phyloP scores from a whole-genome alignment of 2,329 filamentous ascomycete species.

The Aspergillus unguis region DNA sequence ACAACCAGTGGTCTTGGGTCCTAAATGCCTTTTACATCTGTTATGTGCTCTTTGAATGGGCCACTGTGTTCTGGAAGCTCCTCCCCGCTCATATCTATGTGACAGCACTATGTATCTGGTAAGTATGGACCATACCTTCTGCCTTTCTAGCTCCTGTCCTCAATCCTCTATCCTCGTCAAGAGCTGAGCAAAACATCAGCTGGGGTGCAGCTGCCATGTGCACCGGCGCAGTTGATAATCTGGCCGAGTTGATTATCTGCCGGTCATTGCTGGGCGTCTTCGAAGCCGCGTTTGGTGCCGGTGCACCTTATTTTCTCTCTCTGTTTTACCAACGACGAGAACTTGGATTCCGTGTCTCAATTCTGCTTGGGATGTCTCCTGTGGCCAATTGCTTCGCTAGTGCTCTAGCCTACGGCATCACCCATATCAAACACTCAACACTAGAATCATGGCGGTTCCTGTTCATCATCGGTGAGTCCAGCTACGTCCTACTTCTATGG shows the following conservation, averaged over 20 bases:
- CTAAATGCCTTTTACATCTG: constrained; percentile 26
- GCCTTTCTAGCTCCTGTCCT: too few relatives aligned
- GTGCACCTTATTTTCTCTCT: constrained; percentile 36
- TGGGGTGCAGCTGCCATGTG: constrained; percentile 28
- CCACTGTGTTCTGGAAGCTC: constrained; percentile 25
- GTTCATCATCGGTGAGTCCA: constrained; percentile 43
- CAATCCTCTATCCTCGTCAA: background rate
- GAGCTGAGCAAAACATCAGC: constrained; percentile 10
- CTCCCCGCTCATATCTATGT: constrained; percentile 25
- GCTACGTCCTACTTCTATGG: background rate
- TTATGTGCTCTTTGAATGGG: constrained; percentile 27
- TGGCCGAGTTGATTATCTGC: constrained; percentile 21
- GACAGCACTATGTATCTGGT: constrained; percentile 22
- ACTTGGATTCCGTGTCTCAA: constrained; percentile 47
- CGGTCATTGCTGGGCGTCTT: constrained; percentile 23
- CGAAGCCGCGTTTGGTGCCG: constrained; percentile 22
- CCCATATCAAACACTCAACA: constrained; percentile 20
- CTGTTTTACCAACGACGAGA: constrained; percentile 52
- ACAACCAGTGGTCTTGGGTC: constrained; percentile 24
- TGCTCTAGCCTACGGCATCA: constrained; percentile 40
- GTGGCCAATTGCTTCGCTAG: constrained; percentile 40
- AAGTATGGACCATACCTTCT: constrained; percentile 1
- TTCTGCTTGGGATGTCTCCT: constrained; percentile 44
- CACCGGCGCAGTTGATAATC: constrained; percentile 20
- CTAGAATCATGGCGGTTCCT: constrained; percentile 41